Conservation (phyloP, 139 green algal genomes). For the Picochlorum sp. region DNA sequence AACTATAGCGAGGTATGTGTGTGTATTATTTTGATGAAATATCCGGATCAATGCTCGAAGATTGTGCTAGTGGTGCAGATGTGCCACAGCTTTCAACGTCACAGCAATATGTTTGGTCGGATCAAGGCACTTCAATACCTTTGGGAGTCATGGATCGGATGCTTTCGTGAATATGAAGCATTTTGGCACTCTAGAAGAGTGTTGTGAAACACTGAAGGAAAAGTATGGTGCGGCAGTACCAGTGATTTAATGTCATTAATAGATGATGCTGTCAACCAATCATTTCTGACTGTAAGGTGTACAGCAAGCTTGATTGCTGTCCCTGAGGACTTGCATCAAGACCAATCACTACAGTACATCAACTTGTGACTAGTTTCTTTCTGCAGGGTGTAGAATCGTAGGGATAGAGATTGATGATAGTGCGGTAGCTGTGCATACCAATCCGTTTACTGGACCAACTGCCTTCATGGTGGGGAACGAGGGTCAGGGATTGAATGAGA, state of each 20-base stretch:
- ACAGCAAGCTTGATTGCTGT: not conserved
- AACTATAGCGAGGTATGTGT: constrained; percentile 46
- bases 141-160: constrained; percentile 72
- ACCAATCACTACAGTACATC: not conserved
- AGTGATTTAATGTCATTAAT: no score
- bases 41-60: no score
- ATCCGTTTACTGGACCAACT: constrained; percentile 68
- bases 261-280: no score
- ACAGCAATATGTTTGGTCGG: constrained; percentile 73
- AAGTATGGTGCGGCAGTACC: constrained; percentile 32
- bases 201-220: constrained; percentile 32
- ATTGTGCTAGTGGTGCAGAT: constrained; percentile 10
- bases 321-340: not conserved
- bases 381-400: constrained; percentile 51
- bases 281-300: not conserved
- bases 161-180: constrained; percentile 54
- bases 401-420: constrained; percentile 79
- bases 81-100: constrained; percentile 28
- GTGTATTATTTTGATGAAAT: no score
- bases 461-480: constrained; percentile 93
- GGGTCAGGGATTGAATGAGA: constrained; percentile 67
- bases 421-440: constrained; percentile 51
- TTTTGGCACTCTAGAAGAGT: constrained; percentile 61
- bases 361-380: not conserved
- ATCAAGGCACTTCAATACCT: constrained; percentile 71